Evolutionary conservation across 148 eudicot species (phyloP).

Genomic region (Heliamphora exappendiculata): DNA sequence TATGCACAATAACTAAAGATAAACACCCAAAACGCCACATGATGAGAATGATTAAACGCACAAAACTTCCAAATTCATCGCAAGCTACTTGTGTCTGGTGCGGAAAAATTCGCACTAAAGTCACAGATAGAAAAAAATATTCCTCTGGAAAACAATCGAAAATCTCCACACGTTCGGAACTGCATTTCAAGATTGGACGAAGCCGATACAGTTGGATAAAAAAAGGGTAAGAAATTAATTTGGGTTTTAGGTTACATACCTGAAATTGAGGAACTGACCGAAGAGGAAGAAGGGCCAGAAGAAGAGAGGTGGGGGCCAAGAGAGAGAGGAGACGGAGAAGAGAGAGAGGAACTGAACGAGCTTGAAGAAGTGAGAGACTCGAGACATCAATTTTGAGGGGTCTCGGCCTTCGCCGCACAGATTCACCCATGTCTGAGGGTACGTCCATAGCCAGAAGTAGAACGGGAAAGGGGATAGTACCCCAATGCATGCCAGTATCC

Average conservation of each 20-base stretch:
- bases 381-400: conserved; percentile 70
- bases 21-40: no score
- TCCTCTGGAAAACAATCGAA: neutral
- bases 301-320: conserved; percentile 83
- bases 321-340: conserved; percentile 60
- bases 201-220: neutral
- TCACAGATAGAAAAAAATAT: neutral
- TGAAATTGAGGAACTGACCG: conserved; percentile 96
- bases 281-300: conserved; percentile 83
- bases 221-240: neutral
- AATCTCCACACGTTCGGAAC: neutral
- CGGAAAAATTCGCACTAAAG: neutral
- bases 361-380: conserved; percentile 63
- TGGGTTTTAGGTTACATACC: conserved; percentile 27
- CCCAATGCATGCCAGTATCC: conserved; percentile 58
- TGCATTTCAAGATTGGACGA: neutral
- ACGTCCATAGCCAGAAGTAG: conserved; percentile 69
- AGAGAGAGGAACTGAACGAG: conserved; percentile 74
- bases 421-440: conserved; percentile 76
- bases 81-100: no score
- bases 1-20: no score
- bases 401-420: conserved; percentile 65
- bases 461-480: conserved; percentile 74
- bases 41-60: no score
- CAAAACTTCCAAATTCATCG: no score